Percentiles rank a stretch among this genome's conserved stretches.
Evolutionary conservation across 2,329 filamentous ascomycete species (phyloP).

Genomic region (Dactylellina parvicollis): DNA sequence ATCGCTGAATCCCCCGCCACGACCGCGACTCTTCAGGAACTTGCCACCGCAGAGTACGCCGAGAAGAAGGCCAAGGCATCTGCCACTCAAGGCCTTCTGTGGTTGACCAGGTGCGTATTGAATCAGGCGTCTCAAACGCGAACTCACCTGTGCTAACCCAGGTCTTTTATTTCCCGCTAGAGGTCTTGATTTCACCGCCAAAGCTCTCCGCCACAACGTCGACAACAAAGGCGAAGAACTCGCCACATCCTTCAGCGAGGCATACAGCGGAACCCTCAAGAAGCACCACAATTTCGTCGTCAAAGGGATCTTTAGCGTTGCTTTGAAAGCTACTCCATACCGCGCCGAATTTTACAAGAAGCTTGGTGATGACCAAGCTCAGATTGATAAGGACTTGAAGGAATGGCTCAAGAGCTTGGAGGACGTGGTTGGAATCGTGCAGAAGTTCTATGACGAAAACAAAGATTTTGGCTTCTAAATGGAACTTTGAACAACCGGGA

Average conservation of each 20-base stretch:
- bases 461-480: conserved; percentile 31
- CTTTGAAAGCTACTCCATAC: conserved; percentile 93
- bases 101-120: conserved; percentile 64
- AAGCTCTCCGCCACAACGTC: conserved; percentile 81
- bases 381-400: conserved; percentile 64
- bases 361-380: conserved; percentile 75
- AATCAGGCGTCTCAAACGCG: conserved; percentile 55
- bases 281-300: conserved; percentile 88
- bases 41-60: conserved; percentile 87
- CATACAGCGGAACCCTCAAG: conserved; percentile 88
- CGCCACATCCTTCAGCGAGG: conserved; percentile 81
- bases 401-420: conserved; percentile 81
- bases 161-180: conserved; percentile 63
- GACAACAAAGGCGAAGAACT: conserved; percentile 77
- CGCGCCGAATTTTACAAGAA: conserved; percentile 92
- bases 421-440: conserved; percentile 79
- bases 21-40: conserved; percentile 84
- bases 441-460: conserved; percentile 67
- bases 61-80: conserved; percentile 77
- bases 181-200: conserved; percentile 91
- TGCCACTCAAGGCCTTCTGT: conserved; percentile 88
- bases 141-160: not conserved
- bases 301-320: conserved; percentile 90
- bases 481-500: conserved; percentile 7
- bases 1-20: conserved; percentile 79